Base-by-base conservation (phyloP, 148 eudicot species). In the Tetragonia tetragonoides region DNA sequence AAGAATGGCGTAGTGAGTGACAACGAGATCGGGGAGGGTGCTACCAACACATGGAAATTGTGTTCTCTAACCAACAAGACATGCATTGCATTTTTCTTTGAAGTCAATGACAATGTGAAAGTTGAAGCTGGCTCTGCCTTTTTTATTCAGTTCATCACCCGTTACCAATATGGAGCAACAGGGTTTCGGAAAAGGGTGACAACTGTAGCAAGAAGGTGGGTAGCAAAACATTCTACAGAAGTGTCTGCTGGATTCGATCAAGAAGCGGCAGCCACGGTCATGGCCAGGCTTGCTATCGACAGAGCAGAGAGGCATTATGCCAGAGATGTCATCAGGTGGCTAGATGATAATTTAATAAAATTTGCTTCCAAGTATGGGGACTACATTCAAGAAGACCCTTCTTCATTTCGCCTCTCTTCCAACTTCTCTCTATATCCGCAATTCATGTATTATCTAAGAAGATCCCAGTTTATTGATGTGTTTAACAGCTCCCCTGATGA, bases 141-240 rank as follows among this genome's bases (percentile, higher is more conserved):
- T 74, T 89, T 92, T 75, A 83, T 95, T 74, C 99, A 95, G 89
- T 93, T 95, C 75, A 95, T 95, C 61, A 95, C 97, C 14, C 88
- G 87, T 11, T 95, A 91, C 74, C 83, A 92, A 68, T 76, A 79
- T 77, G 92, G 94, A 60, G 82, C 82, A 75, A 70, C 81, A 85
- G 97, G 94, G 53, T 66, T 88, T 38, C 87, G 94, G 51, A 95
- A 86, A 80, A 87, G 99, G 81, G 99, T 95, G 81, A 93, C 93
- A 18, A 91, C 99, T 40, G 97, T 86, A 73, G 93, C 99, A n/a
- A 89, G 99, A 83, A 89, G 99, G 81, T 95, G 99, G 99, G 94
- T 85, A 24, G 85, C 82, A 53, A 87, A 81, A 47, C 75, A 86
- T 40, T 91, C 97, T 21, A 89, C 96, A 0, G 99, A 95, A 67